Conservation (phyloP, 75 land plant species). For the Pinus taeda region DNA sequence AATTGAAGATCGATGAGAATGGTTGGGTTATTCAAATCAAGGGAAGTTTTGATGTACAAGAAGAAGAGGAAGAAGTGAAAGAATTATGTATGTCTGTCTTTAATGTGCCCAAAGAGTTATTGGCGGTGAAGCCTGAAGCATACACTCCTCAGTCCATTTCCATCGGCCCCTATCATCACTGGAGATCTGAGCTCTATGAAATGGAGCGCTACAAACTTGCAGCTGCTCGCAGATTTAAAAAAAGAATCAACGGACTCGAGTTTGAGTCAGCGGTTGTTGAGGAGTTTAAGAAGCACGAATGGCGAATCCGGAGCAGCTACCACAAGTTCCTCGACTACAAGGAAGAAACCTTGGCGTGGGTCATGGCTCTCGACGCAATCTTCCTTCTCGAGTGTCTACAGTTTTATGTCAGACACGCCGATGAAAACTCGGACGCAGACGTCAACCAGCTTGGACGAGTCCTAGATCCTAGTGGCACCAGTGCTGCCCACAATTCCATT, state of each 20-base stretch:
- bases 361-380: neutral
- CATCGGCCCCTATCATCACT: neutral
- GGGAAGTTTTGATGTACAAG: neutral
- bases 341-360: neutral
- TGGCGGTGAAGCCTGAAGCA: constrained; percentile 8
- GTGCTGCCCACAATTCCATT: neutral
- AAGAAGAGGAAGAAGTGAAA: neutral
- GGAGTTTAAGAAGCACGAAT: neutral
- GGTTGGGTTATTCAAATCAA: neutral
- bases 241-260: neutral
- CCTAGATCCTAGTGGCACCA: neutral
- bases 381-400: neutral
- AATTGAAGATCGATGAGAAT: neutral
- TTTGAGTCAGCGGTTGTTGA: neutral
- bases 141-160: neutral
- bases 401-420: neutral
- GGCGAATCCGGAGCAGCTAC: neutral
- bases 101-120: constrained; percentile 11
- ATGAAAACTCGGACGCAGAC: neutral
- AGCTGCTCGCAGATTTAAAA: neutral
- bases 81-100: constrained; percentile 6
- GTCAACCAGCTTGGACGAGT: neutral
- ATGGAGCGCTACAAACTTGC: constrained; percentile 1
- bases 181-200: neutral
- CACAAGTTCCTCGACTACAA: neutral